phyloP scores from a whole-genome alignment of 2,329 filamentous ascomycete genomes.

The Aspergillus puulaauensis region DNA sequence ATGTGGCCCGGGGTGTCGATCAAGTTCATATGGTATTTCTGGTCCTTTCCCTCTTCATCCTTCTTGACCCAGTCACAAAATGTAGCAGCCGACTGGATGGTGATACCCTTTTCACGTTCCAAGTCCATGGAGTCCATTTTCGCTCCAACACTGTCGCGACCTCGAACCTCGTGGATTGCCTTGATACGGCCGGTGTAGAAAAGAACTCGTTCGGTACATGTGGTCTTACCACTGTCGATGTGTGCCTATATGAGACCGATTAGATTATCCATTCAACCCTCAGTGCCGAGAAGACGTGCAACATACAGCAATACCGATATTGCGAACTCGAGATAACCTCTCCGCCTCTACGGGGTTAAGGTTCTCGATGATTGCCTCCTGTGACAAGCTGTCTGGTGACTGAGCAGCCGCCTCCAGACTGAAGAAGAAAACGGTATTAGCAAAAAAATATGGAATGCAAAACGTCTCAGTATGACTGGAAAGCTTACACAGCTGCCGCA shows the following conservation, averaged over 20 bases:
- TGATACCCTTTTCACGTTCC: slow-evolving; percentile 97
- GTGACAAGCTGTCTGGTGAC: slow-evolving; percentile 57
- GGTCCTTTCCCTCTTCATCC: slow-evolving; percentile 71
- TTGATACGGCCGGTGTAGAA: slow-evolving; percentile 98
- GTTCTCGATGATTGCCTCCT: slow-evolving; percentile 72
- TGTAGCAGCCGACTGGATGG: slow-evolving; percentile 95
- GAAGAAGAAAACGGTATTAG: slow-evolving; percentile 11
- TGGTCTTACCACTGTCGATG: slow-evolving; percentile 98
- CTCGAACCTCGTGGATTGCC: slow-evolving; percentile 90
- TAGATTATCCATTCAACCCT: neutral
- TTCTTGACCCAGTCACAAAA: slow-evolving; percentile 96
- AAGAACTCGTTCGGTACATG: slow-evolving; percentile 90
- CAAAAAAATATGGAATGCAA: neutral
- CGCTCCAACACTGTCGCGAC: slow-evolving; percentile 86
- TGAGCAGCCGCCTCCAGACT: slow-evolving; percentile 58
- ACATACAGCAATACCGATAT: slow-evolving; percentile 93
- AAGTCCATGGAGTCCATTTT: slow-evolving; percentile 99
- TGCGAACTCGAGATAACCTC: slow-evolving; percentile 78
- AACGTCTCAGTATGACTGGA: neutral
- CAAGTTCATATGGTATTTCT: slow-evolving; percentile 95
- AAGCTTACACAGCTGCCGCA: slow-evolving; percentile 45
- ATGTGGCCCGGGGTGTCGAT: slow-evolving; percentile 99
- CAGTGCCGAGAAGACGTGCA: neutral
- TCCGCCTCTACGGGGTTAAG: slow-evolving; percentile 76
- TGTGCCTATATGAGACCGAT: slow-evolving; percentile 64